Percentiles rank a stretch among this genome's conserved stretches.
These are phyloP conservation scores for Neophaeococcomyces mojaviensis DNA, from an alignment of 2,329 filamentous ascomycete species.

Conservation along the genomic window DNA sequence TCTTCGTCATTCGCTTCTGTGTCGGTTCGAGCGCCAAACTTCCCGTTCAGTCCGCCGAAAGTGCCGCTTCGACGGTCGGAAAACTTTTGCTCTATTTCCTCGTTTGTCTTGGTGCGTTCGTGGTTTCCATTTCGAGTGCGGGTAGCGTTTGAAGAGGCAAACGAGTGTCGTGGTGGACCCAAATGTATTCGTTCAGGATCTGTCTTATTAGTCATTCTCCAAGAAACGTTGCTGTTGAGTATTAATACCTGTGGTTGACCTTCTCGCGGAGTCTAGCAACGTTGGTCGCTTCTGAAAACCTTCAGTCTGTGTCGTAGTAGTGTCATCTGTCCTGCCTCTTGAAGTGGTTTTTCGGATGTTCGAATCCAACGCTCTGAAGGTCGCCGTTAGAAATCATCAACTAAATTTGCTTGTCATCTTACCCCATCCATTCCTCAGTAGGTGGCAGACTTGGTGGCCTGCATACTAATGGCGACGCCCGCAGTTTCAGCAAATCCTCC, in stretches of 20 bases:
- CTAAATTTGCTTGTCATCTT: slow-evolving; percentile 18
- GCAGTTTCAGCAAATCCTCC: slow-evolving; percentile 67
- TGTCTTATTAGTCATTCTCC: slow-evolving; percentile 27
- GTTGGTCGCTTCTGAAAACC: slow-evolving; percentile 29
- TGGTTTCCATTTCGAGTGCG: slow-evolving; percentile 24
- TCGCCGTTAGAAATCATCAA: slow-evolving; percentile 21
- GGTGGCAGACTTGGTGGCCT: slow-evolving; percentile 75
- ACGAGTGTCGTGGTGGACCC: slow-evolving; percentile 73
- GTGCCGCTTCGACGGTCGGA: slow-evolving; percentile 2
- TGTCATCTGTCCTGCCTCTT: slow-evolving; percentile 17
- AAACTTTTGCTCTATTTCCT: neutral
- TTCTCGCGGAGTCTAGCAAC: slow-evolving; percentile 39
- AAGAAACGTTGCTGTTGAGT: slow-evolving; percentile 14
- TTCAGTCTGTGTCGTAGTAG: slow-evolving; percentile 11
- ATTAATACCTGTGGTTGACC: slow-evolving; percentile 39
- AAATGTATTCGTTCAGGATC: slow-evolving; percentile 71
- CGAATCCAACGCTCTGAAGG: slow-evolving; percentile 34
- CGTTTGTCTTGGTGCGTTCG: slow-evolving; percentile 7
- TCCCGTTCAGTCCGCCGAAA: slow-evolving; percentile 1
- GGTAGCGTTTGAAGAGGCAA: slow-evolving; percentile 61
- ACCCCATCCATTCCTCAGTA: slow-evolving; percentile 96
- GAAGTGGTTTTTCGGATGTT: slow-evolving; percentile 9
- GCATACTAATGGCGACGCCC: slow-evolving; percentile 72
- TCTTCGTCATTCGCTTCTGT: slow-evolving; percentile 53
- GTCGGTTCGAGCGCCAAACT: slow-evolving; percentile 34